Conservation (phyloP, 148 eudicot species). For the Rhododendron ovatum region DNA sequence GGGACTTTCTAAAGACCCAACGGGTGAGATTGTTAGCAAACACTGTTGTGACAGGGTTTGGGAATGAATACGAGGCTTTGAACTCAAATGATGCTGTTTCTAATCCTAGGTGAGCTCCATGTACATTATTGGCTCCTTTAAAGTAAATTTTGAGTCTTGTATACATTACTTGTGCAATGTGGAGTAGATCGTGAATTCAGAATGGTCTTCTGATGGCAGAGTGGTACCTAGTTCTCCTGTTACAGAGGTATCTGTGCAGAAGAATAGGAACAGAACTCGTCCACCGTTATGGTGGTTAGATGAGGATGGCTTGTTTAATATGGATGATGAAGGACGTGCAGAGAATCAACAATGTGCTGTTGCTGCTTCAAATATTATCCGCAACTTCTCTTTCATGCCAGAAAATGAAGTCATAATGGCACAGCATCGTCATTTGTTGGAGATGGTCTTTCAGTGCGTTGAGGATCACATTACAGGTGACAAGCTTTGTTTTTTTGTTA, state of each 20-base stretch:
- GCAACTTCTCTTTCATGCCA: conserved; percentile 94
- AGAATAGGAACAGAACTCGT: conserved; percentile 32
- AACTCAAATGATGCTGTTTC: conserved; percentile 36
- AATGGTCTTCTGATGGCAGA: conserved; percentile 32
- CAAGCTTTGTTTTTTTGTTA: not conserved
- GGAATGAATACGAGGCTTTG: conserved; percentile 63
- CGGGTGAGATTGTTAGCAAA: conserved; percentile 70
- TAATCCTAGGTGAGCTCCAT: conserved; percentile 42
- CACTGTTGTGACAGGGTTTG: conserved; percentile 79
- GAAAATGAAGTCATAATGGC: conserved; percentile 93
- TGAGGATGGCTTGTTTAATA: conserved; percentile 90
- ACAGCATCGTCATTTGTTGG: conserved; percentile 86
- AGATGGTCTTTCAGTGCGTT: conserved; percentile 75
- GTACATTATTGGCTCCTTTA: not conserved
- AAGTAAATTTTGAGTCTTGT: not conserved
- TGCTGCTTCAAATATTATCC: conserved; percentile 90
- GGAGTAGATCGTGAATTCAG: conserved; percentile 11
- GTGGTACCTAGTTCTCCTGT: conserved; percentile 46
- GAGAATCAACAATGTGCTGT: conserved; percentile 93
- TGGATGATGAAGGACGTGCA: conserved; percentile 85
- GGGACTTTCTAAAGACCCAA: conserved; percentile 59
- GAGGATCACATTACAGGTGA: conserved; percentile 75
- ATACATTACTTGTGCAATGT: not conserved
- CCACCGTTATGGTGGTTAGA: conserved; percentile 85
- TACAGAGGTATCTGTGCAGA: conserved; percentile 52